Conservation (phyloP, 306 rosid species). For the Prunus mira region DNA sequence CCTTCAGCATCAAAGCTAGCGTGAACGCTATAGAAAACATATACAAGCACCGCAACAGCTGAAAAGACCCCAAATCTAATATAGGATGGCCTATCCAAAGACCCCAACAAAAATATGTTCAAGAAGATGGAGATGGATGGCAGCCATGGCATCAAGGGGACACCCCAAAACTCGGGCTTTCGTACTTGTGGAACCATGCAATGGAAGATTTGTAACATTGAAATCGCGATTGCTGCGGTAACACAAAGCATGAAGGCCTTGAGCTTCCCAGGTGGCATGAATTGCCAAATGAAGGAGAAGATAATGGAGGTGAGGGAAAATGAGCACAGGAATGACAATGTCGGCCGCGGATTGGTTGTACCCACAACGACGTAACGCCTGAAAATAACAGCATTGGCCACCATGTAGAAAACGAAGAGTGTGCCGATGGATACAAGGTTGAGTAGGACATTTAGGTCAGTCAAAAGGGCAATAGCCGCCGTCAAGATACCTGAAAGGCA, state of each 20-base stretch:
- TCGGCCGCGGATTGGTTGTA: slow-evolving; percentile 81
- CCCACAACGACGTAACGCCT: slow-evolving; percentile 72
- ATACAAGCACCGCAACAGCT: slow-evolving; percentile 51
- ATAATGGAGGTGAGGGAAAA: slow-evolving; percentile 54
- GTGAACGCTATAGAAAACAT: slow-evolving; percentile 84
- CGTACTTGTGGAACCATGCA: slow-evolving; percentile 73
- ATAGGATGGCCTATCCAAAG: slow-evolving; percentile 69
- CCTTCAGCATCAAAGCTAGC: slow-evolving; percentile 82
- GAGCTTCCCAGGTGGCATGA: slow-evolving; percentile 50
- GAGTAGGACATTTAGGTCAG: slow-evolving; percentile 69
- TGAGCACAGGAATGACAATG: slow-evolving; percentile 70
- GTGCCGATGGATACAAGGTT: slow-evolving; percentile 88
- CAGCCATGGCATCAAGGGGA: slow-evolving; percentile 96
- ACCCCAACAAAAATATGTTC: slow-evolving; percentile 71
- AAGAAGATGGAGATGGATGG: slow-evolving; percentile 77
- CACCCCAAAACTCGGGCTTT: slow-evolving; percentile 93
- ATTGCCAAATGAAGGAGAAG: slow-evolving; percentile 72
- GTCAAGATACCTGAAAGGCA: slow-evolving; percentile 76
- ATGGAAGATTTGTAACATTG: slow-evolving; percentile 53
- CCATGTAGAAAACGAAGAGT: slow-evolving; percentile 96
- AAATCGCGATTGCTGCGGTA: slow-evolving; percentile 44
- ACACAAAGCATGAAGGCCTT: slow-evolving; percentile 50
- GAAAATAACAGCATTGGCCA: slow-evolving; percentile 81
- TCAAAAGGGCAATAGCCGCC: slow-evolving; percentile 81
- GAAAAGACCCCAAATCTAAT: slow-evolving; percentile 74